A percentile compares a stretch with the other conserved stretches of the same genome.
These are phyloP conservation scores for Sphaerulina vaccinii DNA, from an alignment of 2,329 filamentous ascomycete species.

Conservation along the genomic window DNA sequence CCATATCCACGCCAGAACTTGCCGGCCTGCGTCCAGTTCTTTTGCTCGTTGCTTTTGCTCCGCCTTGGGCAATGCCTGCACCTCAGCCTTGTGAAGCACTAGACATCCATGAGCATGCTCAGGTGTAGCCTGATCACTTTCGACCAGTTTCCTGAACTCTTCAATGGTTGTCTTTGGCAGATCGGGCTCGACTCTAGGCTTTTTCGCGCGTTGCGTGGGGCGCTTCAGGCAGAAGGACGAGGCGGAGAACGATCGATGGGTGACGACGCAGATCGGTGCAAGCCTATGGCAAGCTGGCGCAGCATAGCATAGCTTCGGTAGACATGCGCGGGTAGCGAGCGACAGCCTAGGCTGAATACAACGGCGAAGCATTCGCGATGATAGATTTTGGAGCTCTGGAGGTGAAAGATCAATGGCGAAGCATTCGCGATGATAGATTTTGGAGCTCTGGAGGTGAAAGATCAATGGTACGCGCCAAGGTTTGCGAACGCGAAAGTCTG, in stretches of 20 bases:
- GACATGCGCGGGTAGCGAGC: background rate
- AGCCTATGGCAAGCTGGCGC: background rate
- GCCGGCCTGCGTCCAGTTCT: background rate
- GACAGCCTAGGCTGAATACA: background rate
- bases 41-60: background rate
- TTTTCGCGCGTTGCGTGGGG: background rate
- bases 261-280: background rate
- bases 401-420: background rate
- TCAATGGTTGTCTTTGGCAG: background rate
- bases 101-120: background rate
- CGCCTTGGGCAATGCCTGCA: background rate
- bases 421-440: background rate
- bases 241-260: background rate
- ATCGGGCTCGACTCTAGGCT: background rate
- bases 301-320: background rate
- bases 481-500: background rate
- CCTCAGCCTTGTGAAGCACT: conserved; percentile 1
- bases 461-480: background rate
- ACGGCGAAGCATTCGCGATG: background rate
- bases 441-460: background rate
- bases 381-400: background rate
- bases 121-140: background rate
- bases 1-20: background rate
- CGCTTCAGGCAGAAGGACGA: background rate
- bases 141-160: conserved; percentile 1